Evolutionary conservation across 2,329 filamentous ascomycete genomes (phyloP).

Genomic region (Alternaria viburni): DNA sequence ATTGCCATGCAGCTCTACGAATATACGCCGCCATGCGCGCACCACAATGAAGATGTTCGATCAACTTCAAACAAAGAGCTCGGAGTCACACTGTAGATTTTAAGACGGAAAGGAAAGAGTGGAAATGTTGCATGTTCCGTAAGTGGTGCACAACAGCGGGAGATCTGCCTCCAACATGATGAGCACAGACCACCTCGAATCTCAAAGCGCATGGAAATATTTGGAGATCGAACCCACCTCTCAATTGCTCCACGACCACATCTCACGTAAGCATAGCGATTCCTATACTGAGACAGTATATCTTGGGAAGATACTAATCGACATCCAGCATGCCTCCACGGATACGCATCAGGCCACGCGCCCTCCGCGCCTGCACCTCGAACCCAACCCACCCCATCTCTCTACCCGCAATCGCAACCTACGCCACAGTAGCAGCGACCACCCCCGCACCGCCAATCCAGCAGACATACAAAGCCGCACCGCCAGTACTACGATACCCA

Average conservation of each 20-base stretch:
- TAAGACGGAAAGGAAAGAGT: not conserved
- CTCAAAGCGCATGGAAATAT: constrained; percentile 34
- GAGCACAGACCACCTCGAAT: constrained; percentile 32
- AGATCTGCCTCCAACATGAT: constrained; percentile 17
- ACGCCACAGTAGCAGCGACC: constrained; percentile 59
- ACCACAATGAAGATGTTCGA: not conserved
- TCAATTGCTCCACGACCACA: constrained; percentile 35
- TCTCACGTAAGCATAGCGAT: constrained; percentile 28
- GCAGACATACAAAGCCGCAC: constrained; percentile 53
- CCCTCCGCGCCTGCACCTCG: constrained; percentile 35
- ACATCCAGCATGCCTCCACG: constrained; percentile 45
- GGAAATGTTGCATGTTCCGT: not conserved
- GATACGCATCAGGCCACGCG: constrained; percentile 44
- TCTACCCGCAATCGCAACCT: constrained; percentile 46
- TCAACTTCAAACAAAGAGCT: no score
- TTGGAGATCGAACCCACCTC: constrained; percentile 27
- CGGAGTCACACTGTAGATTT: not conserved
- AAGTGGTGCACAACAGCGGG: constrained; percentile 9
- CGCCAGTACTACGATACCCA: constrained; percentile 59
- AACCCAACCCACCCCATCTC: constrained; percentile 35
- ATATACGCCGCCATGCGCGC: constrained; percentile 38
- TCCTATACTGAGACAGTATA: not conserved
- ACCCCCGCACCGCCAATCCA: constrained; percentile 61
- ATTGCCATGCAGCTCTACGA: constrained; percentile 26
- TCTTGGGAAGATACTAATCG: constrained; percentile 1